Conservation (phyloP, 2,329 filamentous ascomycete genomes). For the Stagonosporopsis cucurbitacearum region DNA sequence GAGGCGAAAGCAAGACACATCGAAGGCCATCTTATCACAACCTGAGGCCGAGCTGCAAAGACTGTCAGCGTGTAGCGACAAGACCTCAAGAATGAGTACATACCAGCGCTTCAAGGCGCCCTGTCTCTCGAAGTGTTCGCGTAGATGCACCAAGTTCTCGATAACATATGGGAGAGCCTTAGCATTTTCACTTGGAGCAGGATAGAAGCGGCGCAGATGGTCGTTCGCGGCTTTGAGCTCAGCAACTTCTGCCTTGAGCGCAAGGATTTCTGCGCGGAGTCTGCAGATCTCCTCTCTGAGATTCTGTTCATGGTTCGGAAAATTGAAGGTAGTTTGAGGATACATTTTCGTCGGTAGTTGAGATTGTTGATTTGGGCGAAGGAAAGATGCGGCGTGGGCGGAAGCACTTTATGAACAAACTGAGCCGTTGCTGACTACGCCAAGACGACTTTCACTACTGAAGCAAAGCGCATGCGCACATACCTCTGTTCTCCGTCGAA, state of each 20-base stretch:
- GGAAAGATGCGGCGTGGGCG: not conserved
- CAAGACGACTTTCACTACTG: not conserved
- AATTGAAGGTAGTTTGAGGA: not conserved
- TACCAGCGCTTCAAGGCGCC: slow-evolving; percentile 5
- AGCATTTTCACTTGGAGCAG: not conserved
- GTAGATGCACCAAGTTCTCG: not conserved
- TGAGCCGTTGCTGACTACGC: not conserved
- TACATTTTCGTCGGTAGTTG: not conserved
- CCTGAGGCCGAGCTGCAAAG: not conserved
- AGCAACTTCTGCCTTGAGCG: not conserved
- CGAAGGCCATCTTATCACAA: slow-evolving; percentile 1
- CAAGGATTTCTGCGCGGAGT: not conserved
- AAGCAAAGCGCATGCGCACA: not conserved
- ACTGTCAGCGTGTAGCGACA: not conserved
- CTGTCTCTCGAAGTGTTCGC: not conserved
- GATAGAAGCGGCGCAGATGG: not conserved
- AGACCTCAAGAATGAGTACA: not conserved
- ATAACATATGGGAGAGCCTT: not conserved
- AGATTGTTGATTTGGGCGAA: too few relatives aligned
- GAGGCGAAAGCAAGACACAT: slow-evolving; percentile 3
- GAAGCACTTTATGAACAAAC: not conserved
- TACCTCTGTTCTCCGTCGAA: too few relatives aligned
- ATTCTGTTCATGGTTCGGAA: not conserved
- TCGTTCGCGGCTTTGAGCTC: not conserved
- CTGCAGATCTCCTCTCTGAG: not conserved